Evolutionary conservation across 1,139 yeast genomes (phyloP), one percentile per base, ranked within the genome.

Genomic region (Wickerhamomyces sp.): DNA sequence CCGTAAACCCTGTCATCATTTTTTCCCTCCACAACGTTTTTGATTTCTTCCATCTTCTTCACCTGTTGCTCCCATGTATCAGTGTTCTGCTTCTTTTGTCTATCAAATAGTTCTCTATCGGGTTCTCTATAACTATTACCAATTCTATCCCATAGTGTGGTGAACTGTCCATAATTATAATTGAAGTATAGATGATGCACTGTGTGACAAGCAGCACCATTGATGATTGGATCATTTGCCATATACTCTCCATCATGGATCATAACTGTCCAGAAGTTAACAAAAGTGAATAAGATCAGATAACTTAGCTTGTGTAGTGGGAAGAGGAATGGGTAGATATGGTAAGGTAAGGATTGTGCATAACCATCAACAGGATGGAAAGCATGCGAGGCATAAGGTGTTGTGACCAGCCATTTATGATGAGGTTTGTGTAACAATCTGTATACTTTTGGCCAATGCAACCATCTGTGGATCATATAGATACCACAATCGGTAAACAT

Each of bases 341-440:
- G 98, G 68, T 92, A 92, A 21, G 98, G 96, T 48, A 92, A 60
- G 34, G 96, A 84, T 70, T 92, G 98, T 44, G 78, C 69, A 69
- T 85, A 92, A 31, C 98, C 98, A 59, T 92, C 98, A 39, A 92
- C 82, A 13, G 98, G 98, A 65, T 92, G 97, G 88, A 92, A 92
- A 18, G 98, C 97, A 60, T 90, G 97, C 12, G 96, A 88, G 1
- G 98, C 98, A 66, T 84, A 92, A 27, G 98, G 98, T 4, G 98
- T 90, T 49, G 97, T 92, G 38, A 92, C 97, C 56, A 92, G 81
- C 98, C 98, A 92, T 68, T 92, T 94, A 74, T 92, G 98, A 64
- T 92, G 98, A n/a, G 97, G 97, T 68, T 92, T 92, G 70, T 92
- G 98, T 49, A 92, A 69, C 26, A 59, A 63, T 70, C 84, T 90